Conservation (phyloP, 306 rosid species). For the Pyrus bretschneideri region DNA sequence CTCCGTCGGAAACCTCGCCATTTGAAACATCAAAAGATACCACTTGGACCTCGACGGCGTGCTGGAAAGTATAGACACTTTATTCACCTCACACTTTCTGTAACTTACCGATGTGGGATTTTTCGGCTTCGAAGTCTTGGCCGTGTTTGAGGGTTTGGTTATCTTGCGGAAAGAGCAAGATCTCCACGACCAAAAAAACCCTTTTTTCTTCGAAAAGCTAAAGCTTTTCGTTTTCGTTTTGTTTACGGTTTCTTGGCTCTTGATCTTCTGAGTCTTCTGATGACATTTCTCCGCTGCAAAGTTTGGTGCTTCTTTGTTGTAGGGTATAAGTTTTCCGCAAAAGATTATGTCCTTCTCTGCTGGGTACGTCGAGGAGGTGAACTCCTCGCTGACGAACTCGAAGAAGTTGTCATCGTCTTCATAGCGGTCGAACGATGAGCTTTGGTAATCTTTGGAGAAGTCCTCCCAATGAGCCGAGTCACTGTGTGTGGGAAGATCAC, state of each 20-base stretch:
- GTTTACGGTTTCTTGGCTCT: not conserved
- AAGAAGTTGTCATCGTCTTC: constrained; percentile 52
- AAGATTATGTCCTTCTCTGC: constrained; percentile 49
- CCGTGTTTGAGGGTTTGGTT: not conserved
- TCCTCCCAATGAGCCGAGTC: constrained; percentile 36
- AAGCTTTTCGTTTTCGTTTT: not conserved
- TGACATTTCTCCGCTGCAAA: not conserved
- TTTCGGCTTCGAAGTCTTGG: not conserved
- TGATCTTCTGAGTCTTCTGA: not conserved
- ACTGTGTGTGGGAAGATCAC: constrained; percentile 59
- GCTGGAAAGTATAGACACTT: constrained; percentile 37
- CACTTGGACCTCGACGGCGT: constrained; percentile 45
- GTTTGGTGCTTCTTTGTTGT: constrained; percentile 26
- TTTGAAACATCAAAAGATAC: constrained; percentile 61
- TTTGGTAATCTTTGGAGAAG: constrained; percentile 29
- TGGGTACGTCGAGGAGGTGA: constrained; percentile 26
- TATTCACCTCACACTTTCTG: constrained; percentile 6
- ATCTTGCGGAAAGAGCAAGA: constrained; percentile 4
- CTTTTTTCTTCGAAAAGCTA: not conserved
- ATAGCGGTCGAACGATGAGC: constrained; percentile 7
- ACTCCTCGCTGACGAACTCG: constrained; percentile 65
- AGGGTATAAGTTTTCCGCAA: constrained; percentile 75
- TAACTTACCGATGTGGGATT: not conserved
- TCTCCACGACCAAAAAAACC: constrained; percentile 4
- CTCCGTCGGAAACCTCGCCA: constrained; percentile 35